Evolutionary conservation across 2,329 filamentous ascomycete genomes (phyloP).

Genomic region (Pseudocercospora pini-densiflorae): DNA sequence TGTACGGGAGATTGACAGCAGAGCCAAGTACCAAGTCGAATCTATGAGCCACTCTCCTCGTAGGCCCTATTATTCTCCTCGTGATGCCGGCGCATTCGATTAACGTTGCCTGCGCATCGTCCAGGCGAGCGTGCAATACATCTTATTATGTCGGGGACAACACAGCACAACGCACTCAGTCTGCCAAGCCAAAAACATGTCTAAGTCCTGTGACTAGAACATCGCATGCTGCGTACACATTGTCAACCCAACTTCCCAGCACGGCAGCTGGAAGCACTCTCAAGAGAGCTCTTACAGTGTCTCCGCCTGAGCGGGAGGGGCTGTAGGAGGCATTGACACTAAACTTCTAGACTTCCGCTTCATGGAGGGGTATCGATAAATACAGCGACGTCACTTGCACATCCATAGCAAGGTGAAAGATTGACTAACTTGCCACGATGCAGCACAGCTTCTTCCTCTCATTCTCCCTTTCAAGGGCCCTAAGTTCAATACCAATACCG

Average conservation of each 20-base stretch:
- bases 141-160: background rate
- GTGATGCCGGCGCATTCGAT: no score
- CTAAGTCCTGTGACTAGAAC: background rate
- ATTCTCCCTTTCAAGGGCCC: background rate
- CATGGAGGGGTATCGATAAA: constrained; percentile 2
- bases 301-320: background rate
- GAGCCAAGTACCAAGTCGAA: no score
- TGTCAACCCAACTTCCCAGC: background rate
- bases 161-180: background rate
- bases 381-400: constrained; percentile 3
- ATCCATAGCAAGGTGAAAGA: background rate
- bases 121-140: background rate
- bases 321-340: background rate
- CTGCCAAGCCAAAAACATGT: background rate
- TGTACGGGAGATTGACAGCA: no score
- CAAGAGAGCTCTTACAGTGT: background rate
- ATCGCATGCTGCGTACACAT: background rate
- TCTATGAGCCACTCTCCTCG: no score
- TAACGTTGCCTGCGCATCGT: no score
- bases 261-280: background rate
- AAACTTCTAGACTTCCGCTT: background rate
- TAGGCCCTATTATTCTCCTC: no score
- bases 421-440: background rate
- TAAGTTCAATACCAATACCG: background rate
- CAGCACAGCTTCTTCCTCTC: background rate